Base-by-base conservation (phyloP, 352 stramenopile species). In the Blastocystis sp. region DNA sequence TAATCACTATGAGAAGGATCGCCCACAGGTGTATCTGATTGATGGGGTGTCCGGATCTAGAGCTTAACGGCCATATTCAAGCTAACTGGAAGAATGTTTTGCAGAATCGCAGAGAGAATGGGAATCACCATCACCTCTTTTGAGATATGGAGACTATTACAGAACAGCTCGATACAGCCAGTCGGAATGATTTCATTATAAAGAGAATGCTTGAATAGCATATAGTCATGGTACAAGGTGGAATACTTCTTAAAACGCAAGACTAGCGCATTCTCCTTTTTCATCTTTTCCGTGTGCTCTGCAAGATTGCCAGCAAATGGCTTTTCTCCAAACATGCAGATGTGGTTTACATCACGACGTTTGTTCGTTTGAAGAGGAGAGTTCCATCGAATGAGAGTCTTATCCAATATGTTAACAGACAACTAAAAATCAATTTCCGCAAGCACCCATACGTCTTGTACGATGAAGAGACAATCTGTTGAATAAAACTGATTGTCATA, bases 401-500 rank as follows among this genome's bases (percentile, higher is more conserved):
- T 84, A 6, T 53, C 73, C 9, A 50, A 29, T 8, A 84, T 29
- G 23, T 0, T 5, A 15, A 84, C 4, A 1, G 73, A 64, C n/a
- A 84, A 45, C 73, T 84, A 84, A 1, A 18, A 59, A 18, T 84
- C 9, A 84, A 13, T 34, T 13, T 5, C 20, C 18, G 11, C 9
- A 37, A 8, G 6, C 20, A 47, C 0, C 11, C 54, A 23, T 6
- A 84, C 73, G 20, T 59, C 6, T 7, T 26, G 73, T 11, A 84
- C 11, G 20, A 26, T 23, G 8, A 41, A 47, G 26, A 84, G 26
- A 2, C 18, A 6, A 45, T 84, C 73, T 0, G 26, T 34, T 18
- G 20, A 18, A 45, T 84, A 84, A 53, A 84, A 84, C 18, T 53
- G 73, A 45, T 84, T 84, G 56, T 84, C 73, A 45, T 84, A 84